phyloP scores from a whole-genome alignment of 2,329 filamentous ascomycete genomes.

The Ophidiomyces ophidiicola region DNA sequence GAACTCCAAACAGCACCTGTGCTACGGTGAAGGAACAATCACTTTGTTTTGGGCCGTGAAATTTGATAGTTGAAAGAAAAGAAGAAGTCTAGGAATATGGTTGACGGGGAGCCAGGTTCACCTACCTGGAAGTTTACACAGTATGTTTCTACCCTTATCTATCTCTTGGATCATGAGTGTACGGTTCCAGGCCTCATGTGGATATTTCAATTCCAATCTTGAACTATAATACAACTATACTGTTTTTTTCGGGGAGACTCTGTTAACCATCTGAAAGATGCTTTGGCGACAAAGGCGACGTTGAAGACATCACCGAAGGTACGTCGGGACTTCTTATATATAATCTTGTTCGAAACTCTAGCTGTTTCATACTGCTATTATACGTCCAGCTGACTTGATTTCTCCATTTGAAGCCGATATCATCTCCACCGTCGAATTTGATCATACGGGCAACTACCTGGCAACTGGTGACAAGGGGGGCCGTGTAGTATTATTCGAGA shows the following conservation, averaged over 20 bases:
- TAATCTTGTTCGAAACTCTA: neutral
- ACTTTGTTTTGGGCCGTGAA: slow-evolving; percentile 14
- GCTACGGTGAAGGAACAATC: neutral
- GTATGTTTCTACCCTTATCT: slow-evolving; percentile 53
- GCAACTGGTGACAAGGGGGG: slow-evolving; percentile 43
- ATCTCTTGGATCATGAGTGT: slow-evolving; percentile 9
- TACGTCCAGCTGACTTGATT: slow-evolving; percentile 11
- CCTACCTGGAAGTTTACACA: slow-evolving; percentile 99
- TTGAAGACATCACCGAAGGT: slow-evolving; percentile 98
- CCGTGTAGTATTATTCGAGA: slow-evolving; percentile 42
- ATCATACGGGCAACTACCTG: slow-evolving; percentile 42
- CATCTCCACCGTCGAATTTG: slow-evolving; percentile 42
- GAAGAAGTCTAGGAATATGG: slow-evolving; percentile 56
- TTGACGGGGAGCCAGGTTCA: slow-evolving; percentile 85
- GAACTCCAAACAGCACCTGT: neutral
- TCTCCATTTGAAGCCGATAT: slow-evolving; percentile 33
- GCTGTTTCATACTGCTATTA: neutral
- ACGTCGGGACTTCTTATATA: slow-evolving; percentile 19
- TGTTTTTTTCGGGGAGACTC: slow-evolving; percentile 9
- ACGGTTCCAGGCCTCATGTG: too few relatives aligned
- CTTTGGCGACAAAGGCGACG: slow-evolving; percentile 98
- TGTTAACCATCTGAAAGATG: slow-evolving; percentile 48
- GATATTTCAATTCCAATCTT: neutral
- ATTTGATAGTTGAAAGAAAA: slow-evolving; percentile 20
- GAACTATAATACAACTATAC: neutral